Percentiles rank a stretch among this genome's conserved stretches.
Evolutionary conservation across 352 stramenopile species (phyloP).

Genomic region (Pythium sp.): DNA sequence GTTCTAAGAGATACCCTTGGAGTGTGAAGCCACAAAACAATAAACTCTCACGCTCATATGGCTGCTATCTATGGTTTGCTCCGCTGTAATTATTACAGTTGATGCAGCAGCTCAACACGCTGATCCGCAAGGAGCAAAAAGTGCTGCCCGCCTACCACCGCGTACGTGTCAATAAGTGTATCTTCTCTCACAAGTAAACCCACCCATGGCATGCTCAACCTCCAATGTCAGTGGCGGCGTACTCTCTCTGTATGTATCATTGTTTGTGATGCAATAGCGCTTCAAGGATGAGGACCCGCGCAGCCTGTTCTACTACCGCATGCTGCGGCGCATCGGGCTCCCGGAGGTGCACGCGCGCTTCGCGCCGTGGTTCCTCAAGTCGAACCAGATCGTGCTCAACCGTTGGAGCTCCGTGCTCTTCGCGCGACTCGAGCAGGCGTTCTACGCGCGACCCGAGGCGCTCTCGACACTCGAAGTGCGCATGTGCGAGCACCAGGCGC

Average conservation of each 20-base stretch:
- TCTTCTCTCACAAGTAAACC: background rate
- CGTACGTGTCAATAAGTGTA: conserved; percentile 19
- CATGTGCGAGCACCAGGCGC: conserved; percentile 51
- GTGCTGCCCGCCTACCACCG: conserved; percentile 43
- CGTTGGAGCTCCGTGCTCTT: conserved; percentile 71
- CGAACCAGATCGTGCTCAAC: conserved; percentile 63
- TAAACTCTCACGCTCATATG: background rate
- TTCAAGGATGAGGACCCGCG: conserved; percentile 64
- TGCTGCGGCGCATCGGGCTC: conserved; percentile 67
- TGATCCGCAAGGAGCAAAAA: conserved; percentile 64
- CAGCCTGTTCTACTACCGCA: conserved; percentile 73
- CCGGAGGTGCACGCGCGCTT: conserved; percentile 72
- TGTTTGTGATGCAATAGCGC: conserved; percentile 26
- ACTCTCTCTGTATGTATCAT: background rate
- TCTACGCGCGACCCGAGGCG: conserved; percentile 46
- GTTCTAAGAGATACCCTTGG: too few relatives aligned
- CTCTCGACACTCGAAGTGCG: conserved; percentile 61
- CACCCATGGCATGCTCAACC: background rate
- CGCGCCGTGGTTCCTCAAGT: conserved; percentile 79
- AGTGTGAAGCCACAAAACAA: background rate
- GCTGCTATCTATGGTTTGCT: background rate
- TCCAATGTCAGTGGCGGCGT: background rate
- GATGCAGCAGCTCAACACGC: conserved; percentile 64
- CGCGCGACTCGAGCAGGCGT: conserved; percentile 58
- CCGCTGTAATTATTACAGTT: conserved; percentile 28